Percentiles rank a stretch among this genome's conserved stretches.
phyloP scores from a whole-genome alignment of 2,329 filamentous ascomycete species.

The Aspergillus brasiliensis region DNA sequence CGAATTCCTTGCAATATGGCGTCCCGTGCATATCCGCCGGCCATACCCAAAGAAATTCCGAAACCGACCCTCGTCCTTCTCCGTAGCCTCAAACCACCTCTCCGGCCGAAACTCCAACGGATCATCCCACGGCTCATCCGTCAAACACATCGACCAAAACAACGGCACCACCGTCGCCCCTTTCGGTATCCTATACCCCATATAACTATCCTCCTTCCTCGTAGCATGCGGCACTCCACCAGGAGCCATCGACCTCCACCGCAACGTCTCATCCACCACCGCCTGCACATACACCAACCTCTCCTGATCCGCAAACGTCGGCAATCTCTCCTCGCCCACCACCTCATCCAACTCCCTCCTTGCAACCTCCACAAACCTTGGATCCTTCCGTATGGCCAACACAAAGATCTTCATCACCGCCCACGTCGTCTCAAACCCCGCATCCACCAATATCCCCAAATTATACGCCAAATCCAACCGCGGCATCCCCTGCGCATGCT shows the following conservation, averaged over 20 bases:
- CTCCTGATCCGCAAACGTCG: slow-evolving; percentile 28
- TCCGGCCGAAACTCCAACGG: slow-evolving; percentile 44
- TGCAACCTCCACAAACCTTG: slow-evolving; percentile 42
- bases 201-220: not conserved
- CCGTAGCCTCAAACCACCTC: slow-evolving; percentile 36
- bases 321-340: slow-evolving; percentile 33
- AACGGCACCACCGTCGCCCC: not conserved
- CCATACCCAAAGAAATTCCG: slow-evolving; percentile 61
- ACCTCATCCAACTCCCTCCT: slow-evolving; percentile 42
- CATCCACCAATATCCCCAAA: slow-evolving; percentile 50
- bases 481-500: slow-evolving; percentile 47
- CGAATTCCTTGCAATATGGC: slow-evolving; percentile 35
- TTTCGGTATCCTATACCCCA: not conserved
- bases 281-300: slow-evolving; percentile 32
- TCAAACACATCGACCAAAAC: slow-evolving; percentile 12
- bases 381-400: slow-evolving; percentile 49
- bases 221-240: slow-evolving; percentile 33
- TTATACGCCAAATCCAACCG: slow-evolving; percentile 49
- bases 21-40: slow-evolving; percentile 49
- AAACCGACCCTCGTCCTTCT: slow-evolving; percentile 48
- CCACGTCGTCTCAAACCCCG: slow-evolving; percentile 52
- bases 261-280: slow-evolving; percentile 32
- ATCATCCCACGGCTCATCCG: slow-evolving; percentile 41
- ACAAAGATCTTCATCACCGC: slow-evolving; percentile 51
- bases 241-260: slow-evolving; percentile 41